Evolutionary conservation across 2,329 filamentous ascomycete species (phyloP).

Genomic region (Apiospora pterosperma): DNA sequence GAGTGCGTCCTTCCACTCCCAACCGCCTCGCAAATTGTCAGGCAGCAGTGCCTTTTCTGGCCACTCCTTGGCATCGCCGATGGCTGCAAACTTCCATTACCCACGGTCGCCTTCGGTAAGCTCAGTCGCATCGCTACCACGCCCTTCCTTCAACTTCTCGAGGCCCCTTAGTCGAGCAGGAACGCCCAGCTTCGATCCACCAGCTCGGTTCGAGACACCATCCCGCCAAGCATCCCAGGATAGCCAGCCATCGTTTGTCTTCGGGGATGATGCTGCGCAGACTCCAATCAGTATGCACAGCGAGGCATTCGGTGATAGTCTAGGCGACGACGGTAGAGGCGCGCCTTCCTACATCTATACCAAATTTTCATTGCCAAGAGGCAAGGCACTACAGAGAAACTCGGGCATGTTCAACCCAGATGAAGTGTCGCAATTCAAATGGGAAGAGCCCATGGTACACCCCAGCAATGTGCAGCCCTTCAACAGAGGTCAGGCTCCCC

Average conservation of each 20-base stretch:
- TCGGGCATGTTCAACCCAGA: conserved; percentile 52
- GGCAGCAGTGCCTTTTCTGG: conserved; percentile 53
- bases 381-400: conserved; percentile 71
- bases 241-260: conserved; percentile 61
- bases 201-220: conserved; percentile 31
- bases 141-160: conserved; percentile 90
- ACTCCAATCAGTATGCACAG: conserved; percentile 72
- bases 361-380: conserved; percentile 79
- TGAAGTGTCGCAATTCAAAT: conserved; percentile 52
- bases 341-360: conserved; percentile 81
- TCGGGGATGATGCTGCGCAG: conserved; percentile 62
- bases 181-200: conserved; percentile 50
- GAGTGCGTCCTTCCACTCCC: conserved; percentile 55
- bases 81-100: conserved; percentile 44
- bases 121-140: conserved; percentile 75
- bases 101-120: conserved; percentile 79
- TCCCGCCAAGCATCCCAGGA: conserved; percentile 63
- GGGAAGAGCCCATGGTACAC: conserved; percentile 52
- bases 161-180: conserved; percentile 77
- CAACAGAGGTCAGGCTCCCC: conserved; percentile 47
- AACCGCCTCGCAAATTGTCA: conserved; percentile 74
- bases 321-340: conserved; percentile 43
- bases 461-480: conserved; percentile 41
- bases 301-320: conserved; percentile 58
- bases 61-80: conserved; percentile 52